Percentiles rank a stretch among this genome's conserved stretches.
phyloP scores from a whole-genome alignment of 345 rosid species.

The Diplotaxis tenuifolia region DNA sequence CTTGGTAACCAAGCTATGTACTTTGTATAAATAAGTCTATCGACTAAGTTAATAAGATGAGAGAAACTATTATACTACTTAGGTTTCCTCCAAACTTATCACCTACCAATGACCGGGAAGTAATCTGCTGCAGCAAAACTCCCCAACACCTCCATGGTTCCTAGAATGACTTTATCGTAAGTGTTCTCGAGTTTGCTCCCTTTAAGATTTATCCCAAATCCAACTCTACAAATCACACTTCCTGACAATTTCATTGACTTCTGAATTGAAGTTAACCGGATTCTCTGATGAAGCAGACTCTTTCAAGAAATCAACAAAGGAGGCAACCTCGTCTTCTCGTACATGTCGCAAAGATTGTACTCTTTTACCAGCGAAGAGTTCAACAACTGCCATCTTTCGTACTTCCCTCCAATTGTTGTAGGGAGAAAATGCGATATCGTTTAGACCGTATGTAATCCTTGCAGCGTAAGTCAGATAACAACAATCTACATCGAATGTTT shows the following conservation, averaged over 20 bases:
- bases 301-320: neutral
- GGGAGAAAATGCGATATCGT: constrained; percentile 37
- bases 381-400: constrained; percentile 36
- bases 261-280: neutral
- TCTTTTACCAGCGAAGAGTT: constrained; percentile 42
- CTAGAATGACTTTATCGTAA: neutral
- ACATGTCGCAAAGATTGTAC: neutral
- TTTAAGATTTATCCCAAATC: neutral
- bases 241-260: neutral
- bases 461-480: constrained; percentile 24
- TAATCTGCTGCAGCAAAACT: neutral
- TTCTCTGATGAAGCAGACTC: neutral
- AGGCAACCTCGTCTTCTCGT: neutral
- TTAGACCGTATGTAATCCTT: constrained; percentile 28
- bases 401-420: constrained; percentile 40
- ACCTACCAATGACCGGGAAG: neutral
- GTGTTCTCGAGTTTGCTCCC: neutral
- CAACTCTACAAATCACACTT: neutral
- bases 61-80: too few species aligned
- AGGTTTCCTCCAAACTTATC: too few species aligned
- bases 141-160: neutral
- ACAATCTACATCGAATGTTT: constrained; percentile 38
- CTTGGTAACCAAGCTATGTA: too few species aligned
- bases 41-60: too few species aligned
- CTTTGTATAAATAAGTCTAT: too few species aligned